phyloP scores from a whole-genome alignment of 768 basidiomycete genomes.

The Termitomyces bulborhizus region DNA sequence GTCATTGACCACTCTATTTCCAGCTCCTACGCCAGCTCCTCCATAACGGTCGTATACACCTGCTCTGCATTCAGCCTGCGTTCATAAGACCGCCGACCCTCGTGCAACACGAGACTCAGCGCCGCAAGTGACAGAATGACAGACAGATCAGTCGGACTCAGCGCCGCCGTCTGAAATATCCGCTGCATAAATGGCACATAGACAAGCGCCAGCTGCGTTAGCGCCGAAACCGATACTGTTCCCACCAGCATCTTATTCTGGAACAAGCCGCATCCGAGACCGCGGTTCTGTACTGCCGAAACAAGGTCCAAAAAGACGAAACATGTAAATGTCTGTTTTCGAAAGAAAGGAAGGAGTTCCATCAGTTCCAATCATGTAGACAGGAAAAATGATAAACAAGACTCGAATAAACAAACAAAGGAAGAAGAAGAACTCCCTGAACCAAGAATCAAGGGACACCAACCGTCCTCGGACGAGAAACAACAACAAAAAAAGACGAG shows the following conservation, averaged over 20 bases:
- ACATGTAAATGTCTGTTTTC: slow-evolving; percentile 81
- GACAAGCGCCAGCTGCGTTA: slow-evolving; percentile 79
- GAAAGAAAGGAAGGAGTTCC: not conserved
- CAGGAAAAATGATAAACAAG: not conserved
- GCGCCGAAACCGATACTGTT: slow-evolving; percentile 81
- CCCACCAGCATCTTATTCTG: slow-evolving; percentile 87
- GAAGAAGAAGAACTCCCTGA: not conserved
- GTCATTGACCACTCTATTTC: not conserved
- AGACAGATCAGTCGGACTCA: slow-evolving; percentile 60
- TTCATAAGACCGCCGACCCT: slow-evolving; percentile 75
- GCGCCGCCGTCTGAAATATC: slow-evolving; percentile 89
- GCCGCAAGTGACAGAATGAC: slow-evolving; percentile 65
- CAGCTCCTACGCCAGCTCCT: slow-evolving; percentile 36
- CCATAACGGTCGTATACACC: slow-evolving; percentile 43
- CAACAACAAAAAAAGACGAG: not conserved
- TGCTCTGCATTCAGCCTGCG: slow-evolving; percentile 49
- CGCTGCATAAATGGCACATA: slow-evolving; percentile 90
- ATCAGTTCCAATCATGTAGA: not conserved
- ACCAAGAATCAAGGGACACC: too few relatives aligned
- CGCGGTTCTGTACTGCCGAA: slow-evolving; percentile 92
- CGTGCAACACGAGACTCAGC: slow-evolving; percentile 66
- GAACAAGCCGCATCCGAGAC: slow-evolving; percentile 75
- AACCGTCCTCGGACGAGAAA: not conserved
- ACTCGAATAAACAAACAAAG: not conserved
- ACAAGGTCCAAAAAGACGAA: slow-evolving; percentile 97